Conservation (phyloP, 495 filamentous ascomycete genomes). For the Talaromyces liani region DNA sequence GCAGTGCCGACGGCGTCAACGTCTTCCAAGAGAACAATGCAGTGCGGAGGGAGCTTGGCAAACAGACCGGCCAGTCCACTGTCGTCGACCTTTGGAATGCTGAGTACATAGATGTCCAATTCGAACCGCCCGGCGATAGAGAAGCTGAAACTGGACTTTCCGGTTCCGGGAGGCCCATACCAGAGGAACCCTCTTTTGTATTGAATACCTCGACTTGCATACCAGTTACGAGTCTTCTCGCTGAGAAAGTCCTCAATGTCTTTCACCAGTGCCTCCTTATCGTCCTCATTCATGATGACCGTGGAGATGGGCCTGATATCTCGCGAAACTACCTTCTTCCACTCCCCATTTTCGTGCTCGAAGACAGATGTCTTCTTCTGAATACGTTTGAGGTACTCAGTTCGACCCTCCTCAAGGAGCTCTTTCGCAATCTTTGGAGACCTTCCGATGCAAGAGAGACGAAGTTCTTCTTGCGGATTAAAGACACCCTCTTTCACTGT, state of each 20-base stretch:
- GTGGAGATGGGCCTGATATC: conserved; percentile 3
- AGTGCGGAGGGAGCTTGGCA: too few species aligned
- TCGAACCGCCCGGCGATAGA: too few species aligned
- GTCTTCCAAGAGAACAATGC: too few species aligned
- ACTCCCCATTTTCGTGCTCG: conserved; percentile 5
- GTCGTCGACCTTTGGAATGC: too few species aligned
- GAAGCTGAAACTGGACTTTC: conserved; percentile 53
- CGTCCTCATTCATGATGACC: conserved; percentile 5
- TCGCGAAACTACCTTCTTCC: background rate
- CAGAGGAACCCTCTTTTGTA: conserved; percentile 55
- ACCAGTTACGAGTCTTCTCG: conserved; percentile 16
- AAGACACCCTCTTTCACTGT: conserved; percentile 22
- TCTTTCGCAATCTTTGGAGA: conserved; percentile 46
- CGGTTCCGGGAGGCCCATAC: conserved; percentile 60
- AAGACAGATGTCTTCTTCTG: conserved; percentile 42
- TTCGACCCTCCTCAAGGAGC: conserved; percentile 56
- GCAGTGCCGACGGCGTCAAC: too few species aligned
- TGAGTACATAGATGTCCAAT: too few species aligned
- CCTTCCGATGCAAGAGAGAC: conserved; percentile 53
- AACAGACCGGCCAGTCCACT: too few species aligned
- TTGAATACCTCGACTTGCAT: conserved; percentile 50
- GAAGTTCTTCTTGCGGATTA: conserved; percentile 50
- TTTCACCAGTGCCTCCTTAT: conserved; percentile 10
- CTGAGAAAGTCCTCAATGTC: conserved; percentile 6
- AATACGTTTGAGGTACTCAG: conserved; percentile 49